Evolutionary conservation across 192 early-diverging fungal species (phyloP), one percentile per base, ranked within the genome.

Genomic region (Umbelopsis sp.): DNA sequence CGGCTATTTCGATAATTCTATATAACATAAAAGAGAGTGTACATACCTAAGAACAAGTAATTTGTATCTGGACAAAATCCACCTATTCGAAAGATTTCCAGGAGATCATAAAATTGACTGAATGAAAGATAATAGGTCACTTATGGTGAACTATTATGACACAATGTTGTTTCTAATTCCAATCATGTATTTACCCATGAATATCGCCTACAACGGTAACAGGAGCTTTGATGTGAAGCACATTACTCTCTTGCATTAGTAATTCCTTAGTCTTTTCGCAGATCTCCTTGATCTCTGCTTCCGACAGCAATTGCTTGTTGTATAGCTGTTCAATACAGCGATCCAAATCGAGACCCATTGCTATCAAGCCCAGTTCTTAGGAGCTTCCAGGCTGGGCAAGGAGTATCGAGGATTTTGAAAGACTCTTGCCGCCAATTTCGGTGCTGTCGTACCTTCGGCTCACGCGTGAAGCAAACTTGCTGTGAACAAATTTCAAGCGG

Each of bases 191-290:
- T 16, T 49, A 93, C 85, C 94, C 94, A 77, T 94, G 93, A 65
- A 96, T 93, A 71, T 95, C 95, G 26, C 94, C 94, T n/a, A 96
- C 89, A 2, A 98, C 90, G 0, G 95, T 97, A 34, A 94, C 92
- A 32, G 97, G 97, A 12, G 96, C 91, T 22, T 82, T 80, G 43
- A 98, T 92, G 26, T 83, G 83, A 16, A 92, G 83, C 32, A 96
- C 92, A 84, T 98, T 98, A 65, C 92, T 89, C 71, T 98, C 96
- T 22, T 83, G 70, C 65, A 91, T 83, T 14, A 98, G 80, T 51
- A 97, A 75, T 31, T 93, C 89, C 66, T 94, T 94, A 21, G 90
- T 87, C 50, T 85, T 87, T 44, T 89, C 87, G 73, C 96, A 97
- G 20, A 98, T 85, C 74, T 93, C 91, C 65, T 87, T 82, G 45